phyloP scores from a whole-genome alignment of 768 basidiomycete genomes.

The Suillus americanus region DNA sequence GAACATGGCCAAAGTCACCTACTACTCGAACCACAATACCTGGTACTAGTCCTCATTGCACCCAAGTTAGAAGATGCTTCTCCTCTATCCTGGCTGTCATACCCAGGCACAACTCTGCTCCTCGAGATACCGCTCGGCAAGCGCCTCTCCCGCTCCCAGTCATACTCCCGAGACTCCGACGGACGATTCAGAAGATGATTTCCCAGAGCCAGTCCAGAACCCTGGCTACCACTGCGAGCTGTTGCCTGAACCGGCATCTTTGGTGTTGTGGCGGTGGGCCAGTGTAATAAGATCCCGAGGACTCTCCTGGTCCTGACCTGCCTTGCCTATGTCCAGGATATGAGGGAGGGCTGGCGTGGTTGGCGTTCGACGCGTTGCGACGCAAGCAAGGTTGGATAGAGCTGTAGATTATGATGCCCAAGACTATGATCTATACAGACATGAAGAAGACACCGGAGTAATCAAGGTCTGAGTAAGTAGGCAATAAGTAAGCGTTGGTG shows the following conservation, averaged over 20 bases:
- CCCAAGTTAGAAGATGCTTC: slow-evolving; percentile 73
- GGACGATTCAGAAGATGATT: slow-evolving; percentile 52
- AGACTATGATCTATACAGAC: slow-evolving; percentile 53
- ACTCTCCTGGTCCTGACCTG: slow-evolving; percentile 41
- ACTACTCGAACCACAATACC: slow-evolving; percentile 74
- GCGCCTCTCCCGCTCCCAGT: slow-evolving; percentile 55
- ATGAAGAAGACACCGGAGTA: slow-evolving; percentile 50
- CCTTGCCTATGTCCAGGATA: slow-evolving; percentile 34
- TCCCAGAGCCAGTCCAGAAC: slow-evolving; percentile 81
- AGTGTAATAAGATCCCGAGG: slow-evolving; percentile 47
- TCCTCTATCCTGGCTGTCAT: slow-evolving; percentile 46
- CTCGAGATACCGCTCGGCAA: slow-evolving; percentile 28
- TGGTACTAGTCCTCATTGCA: slow-evolving; percentile 72
- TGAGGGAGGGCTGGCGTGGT: slow-evolving; percentile 23
- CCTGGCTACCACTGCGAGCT: slow-evolving; percentile 60
- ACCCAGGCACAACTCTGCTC: slow-evolving; percentile 20
- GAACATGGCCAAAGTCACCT: no score
- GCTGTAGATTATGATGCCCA: slow-evolving; percentile 55
- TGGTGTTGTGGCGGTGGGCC: slow-evolving; percentile 60
- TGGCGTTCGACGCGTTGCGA: slow-evolving; percentile 30
- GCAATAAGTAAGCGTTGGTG: slow-evolving; percentile 3
- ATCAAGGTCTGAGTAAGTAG: slow-evolving; percentile 42
- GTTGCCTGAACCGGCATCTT: slow-evolving; percentile 26
- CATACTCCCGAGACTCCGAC: slow-evolving; percentile 39
- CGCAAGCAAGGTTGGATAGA: slow-evolving; percentile 56